Evolutionary conservation across 805 yeast species (phyloP).

Genomic region (Tetrapisispora pingtungensis): DNA sequence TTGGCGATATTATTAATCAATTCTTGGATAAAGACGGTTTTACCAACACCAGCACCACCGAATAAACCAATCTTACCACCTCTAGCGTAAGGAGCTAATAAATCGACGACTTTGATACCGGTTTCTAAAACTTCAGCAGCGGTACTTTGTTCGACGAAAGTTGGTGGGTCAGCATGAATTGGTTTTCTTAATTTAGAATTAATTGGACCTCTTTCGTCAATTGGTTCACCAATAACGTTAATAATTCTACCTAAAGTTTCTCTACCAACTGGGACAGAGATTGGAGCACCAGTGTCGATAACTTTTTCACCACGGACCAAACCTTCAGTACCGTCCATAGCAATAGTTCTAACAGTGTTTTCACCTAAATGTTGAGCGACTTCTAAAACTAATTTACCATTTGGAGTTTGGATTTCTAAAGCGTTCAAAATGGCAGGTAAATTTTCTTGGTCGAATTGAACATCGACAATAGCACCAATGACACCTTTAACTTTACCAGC

Average conservation of each 20-base stretch:
- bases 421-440: constrained; percentile 97
- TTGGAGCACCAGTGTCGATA: constrained; percentile 94
- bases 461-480: constrained; percentile 99
- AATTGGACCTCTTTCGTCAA: constrained; percentile 99
- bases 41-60: constrained; percentile 99
- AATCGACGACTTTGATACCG: constrained; percentile 99
- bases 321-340: constrained; percentile 99
- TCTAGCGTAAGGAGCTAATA: constrained; percentile 99
- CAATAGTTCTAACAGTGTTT: constrained; percentile 99
- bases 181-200: constrained; percentile 88
- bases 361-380: constrained; percentile 99
- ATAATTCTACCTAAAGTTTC: constrained; percentile 98
- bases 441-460: constrained; percentile 95
- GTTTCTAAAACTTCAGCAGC: constrained; percentile 97
- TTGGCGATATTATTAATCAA: constrained; percentile 99
- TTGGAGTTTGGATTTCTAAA: constrained; percentile 71
- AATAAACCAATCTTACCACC: constrained; percentile 99
- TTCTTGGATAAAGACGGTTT: constrained; percentile 99
- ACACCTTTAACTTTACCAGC: constrained; percentile 92
- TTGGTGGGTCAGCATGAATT: constrained; percentile 97
- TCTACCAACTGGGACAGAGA: constrained; percentile 98
- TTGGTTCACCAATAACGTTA: constrained; percentile 98
- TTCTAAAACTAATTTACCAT: constrained; percentile 83
- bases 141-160: constrained; percentile 94
- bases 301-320: constrained; percentile 94